Conservation (phyloP, 2,329 filamentous ascomycete species). For the Raffaelea deltoideospora region DNA sequence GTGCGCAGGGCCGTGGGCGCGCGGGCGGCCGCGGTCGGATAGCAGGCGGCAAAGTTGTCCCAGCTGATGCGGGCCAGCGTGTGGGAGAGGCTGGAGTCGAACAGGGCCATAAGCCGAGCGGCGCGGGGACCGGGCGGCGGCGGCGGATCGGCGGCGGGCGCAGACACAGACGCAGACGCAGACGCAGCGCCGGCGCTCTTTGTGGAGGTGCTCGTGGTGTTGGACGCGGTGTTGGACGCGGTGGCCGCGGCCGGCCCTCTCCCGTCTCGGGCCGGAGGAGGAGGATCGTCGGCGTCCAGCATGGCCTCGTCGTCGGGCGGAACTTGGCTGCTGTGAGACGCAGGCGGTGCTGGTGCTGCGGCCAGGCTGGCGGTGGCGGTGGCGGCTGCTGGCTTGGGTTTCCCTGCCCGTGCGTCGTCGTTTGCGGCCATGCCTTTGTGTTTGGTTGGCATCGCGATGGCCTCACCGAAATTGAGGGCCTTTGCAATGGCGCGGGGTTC, state of each 20-base stretch:
- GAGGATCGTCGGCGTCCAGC: too few species aligned
- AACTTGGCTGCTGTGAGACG: too few species aligned
- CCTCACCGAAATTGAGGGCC: too few species aligned
- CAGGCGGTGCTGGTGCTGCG: too few species aligned
- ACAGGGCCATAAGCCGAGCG: constrained; percentile 35
- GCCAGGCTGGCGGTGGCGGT: too few species aligned
- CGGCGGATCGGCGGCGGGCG: constrained; percentile 17
- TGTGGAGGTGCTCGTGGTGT: background rate
- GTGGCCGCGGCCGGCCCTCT: background rate
- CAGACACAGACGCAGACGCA: too few species aligned
- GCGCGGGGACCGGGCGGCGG: constrained; percentile 40
- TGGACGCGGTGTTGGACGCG: background rate
- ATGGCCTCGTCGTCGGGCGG: background rate
- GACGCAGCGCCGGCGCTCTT: too few species aligned
- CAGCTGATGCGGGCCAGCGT: constrained; percentile 41
- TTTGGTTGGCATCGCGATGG: too few species aligned
- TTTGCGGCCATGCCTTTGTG: too few species aligned
- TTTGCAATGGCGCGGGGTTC: too few species aligned
- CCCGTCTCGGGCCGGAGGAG: background rate
- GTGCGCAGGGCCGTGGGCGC: constrained; percentile 35
- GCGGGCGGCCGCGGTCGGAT: constrained; percentile 39
- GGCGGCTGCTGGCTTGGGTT: too few species aligned
- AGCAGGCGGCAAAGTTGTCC: constrained; percentile 44
- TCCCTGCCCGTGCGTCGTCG: too few species aligned
- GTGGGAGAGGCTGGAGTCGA: constrained; percentile 32